phyloP scores from a whole-genome alignment of 805 yeast species.

The Wickerhamiella nectarea region DNA sequence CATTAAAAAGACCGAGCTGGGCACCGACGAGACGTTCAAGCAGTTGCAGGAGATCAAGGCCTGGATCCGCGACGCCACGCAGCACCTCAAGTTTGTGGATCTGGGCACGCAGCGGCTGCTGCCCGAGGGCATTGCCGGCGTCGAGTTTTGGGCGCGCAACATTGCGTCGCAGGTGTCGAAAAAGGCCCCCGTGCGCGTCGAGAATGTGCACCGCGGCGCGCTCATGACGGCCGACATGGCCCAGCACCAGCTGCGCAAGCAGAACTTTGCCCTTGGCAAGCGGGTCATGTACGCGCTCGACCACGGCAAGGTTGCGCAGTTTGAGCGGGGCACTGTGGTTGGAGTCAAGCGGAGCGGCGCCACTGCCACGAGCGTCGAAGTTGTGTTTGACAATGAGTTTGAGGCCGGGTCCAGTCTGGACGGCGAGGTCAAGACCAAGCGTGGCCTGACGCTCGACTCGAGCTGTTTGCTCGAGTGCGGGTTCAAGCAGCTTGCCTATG shows the following conservation, averaged over 20 bases:
- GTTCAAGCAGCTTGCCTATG: conserved; percentile 59
- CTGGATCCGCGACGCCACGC: conserved; percentile 35
- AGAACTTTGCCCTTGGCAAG: conserved; percentile 75
- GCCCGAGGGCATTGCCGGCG: conserved; percentile 44
- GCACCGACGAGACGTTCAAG: conserved; percentile 10
- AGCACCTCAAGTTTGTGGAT: conserved; percentile 43
- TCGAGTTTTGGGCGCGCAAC: conserved; percentile 48
- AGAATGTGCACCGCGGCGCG: conserved; percentile 75
- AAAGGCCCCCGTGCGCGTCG: conserved; percentile 42
- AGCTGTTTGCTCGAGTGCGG: conserved; percentile 69
- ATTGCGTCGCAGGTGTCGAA: conserved; percentile 32
- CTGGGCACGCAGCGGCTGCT: conserved; percentile 70
- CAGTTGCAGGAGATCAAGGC: conserved; percentile 31
- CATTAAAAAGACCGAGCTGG: conserved; percentile 5
- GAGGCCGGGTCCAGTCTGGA: conserved; percentile 72
- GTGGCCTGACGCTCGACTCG: conserved; percentile 77
- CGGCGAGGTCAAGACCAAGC: conserved; percentile 59
- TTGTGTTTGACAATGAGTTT: conserved; percentile 71
- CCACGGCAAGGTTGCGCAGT: conserved; percentile 79
- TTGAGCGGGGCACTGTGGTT: conserved; percentile 81
- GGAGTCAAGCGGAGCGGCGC: conserved; percentile 34
- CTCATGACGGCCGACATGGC: conserved; percentile 65
- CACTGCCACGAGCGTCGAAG: conserved; percentile 40
- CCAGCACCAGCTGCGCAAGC: conserved; percentile 54
- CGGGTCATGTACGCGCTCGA: conserved; percentile 74